Percentiles rank a stretch among this genome's conserved stretches.
phyloP scores from a whole-genome alignment of 139 green algal genomes.

The Zygnema cylindricum region DNA sequence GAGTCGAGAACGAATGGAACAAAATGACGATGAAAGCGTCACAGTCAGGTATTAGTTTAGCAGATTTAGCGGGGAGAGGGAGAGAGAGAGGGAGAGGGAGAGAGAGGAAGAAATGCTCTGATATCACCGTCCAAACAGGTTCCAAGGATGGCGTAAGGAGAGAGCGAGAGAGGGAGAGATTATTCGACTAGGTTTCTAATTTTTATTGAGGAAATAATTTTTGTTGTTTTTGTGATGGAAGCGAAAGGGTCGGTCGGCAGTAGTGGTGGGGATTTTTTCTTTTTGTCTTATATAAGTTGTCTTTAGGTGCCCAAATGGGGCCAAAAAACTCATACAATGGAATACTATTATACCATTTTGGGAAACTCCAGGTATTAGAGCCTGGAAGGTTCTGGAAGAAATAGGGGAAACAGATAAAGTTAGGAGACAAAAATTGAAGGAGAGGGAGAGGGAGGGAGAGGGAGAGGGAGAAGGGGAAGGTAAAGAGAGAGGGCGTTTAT shows the following conservation, averaged over 20 bases:
- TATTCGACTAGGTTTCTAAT: no score
- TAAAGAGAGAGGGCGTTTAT: not conserved
- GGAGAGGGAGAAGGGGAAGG: not conserved
- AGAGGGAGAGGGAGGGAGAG: not conserved
- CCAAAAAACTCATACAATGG: not conserved
- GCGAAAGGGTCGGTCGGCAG: not conserved
- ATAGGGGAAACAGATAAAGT: not conserved
- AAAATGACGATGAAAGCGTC: conserved; percentile 44
- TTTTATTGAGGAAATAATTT: no score
- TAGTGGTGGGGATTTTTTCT: not conserved
- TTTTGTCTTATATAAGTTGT: no score
- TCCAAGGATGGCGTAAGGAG: not conserved
- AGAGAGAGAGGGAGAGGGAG: not conserved
- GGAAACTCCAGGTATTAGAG: not conserved
- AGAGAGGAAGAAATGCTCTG: not conserved
- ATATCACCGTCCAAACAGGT: not conserved
- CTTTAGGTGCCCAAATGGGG: not conserved
- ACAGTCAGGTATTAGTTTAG: not conserved
- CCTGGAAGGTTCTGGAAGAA: not conserved
- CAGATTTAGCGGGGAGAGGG: not conserved
- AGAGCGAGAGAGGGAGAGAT: no score
- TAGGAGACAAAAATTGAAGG: not conserved
- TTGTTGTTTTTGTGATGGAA: no score
- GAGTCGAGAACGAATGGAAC: conserved; percentile 75
- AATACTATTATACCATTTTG: not conserved